Evolutionary conservation across 306 rosid species (phyloP).

Genomic region (Macrotyloma uniflorum): DNA sequence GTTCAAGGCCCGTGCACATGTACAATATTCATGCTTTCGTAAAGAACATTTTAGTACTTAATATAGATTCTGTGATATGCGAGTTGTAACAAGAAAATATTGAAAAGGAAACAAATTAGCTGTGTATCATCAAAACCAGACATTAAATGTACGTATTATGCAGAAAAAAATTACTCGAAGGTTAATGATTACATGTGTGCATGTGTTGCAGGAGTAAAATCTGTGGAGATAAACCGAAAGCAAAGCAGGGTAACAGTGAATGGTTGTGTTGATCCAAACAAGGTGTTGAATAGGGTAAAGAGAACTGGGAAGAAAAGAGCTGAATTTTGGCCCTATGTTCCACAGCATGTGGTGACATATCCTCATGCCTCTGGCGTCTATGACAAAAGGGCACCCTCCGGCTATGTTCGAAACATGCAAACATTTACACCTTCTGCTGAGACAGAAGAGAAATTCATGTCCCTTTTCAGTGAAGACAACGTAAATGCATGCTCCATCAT

Average conservation of each 20-base stretch:
- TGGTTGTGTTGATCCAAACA: slow-evolving; percentile 82
- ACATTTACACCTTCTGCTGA: slow-evolving; percentile 54
- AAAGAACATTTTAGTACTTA: not conserved
- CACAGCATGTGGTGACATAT: slow-evolving; percentile 68
- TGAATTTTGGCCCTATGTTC: slow-evolving; percentile 92
- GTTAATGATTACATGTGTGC: not conserved
- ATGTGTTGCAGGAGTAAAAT: slow-evolving; percentile 62
- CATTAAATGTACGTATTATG: not conserved
- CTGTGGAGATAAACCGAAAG: slow-evolving; percentile 86
- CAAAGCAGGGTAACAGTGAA: slow-evolving; percentile 71
- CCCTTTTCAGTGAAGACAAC: slow-evolving; percentile 82
- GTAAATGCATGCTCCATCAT: slow-evolving; percentile 84
- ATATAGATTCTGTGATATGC: not conserved
- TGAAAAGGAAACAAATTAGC: not conserved
- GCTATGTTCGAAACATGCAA: slow-evolving; percentile 63
- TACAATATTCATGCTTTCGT: not conserved
- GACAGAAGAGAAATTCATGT: slow-evolving; percentile 57
- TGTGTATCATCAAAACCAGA: not conserved
- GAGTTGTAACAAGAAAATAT: not conserved
- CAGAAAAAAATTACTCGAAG: not conserved
- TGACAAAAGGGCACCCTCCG: slow-evolving; percentile 83
- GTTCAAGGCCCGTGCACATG: not conserved
- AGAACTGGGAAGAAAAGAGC: slow-evolving; percentile 74
- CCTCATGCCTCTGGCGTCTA: slow-evolving; percentile 72
- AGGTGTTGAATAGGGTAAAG: slow-evolving; percentile 72